phyloP scores from a whole-genome alignment of 2,329 filamentous ascomycete species.

The Botrytis porri region DNA sequence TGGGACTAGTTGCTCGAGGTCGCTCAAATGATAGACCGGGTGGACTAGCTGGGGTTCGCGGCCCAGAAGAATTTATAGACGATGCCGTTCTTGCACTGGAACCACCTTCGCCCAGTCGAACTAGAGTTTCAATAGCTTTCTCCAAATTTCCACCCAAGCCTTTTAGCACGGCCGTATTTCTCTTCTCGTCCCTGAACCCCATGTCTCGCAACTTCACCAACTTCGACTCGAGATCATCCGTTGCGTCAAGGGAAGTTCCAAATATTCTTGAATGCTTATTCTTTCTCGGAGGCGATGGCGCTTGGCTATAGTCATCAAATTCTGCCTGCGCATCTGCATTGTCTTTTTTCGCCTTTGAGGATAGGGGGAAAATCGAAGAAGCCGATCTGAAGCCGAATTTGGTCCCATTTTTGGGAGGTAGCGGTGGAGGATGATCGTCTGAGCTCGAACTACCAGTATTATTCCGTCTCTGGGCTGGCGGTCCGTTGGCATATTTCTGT shows the following conservation, averaged over 20 bases:
- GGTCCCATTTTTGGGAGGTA: constrained; percentile 57
- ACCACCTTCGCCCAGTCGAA: constrained; percentile 72
- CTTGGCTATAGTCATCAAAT: constrained; percentile 24
- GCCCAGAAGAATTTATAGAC: constrained; percentile 49
- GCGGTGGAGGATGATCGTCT: constrained; percentile 54
- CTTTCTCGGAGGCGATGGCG: constrained; percentile 31
- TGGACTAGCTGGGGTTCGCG: constrained; percentile 45
- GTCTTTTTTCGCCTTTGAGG: constrained; percentile 48
- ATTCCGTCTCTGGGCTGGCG: constrained; percentile 47
- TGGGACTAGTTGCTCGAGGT: constrained; percentile 25
- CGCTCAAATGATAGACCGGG: constrained; percentile 35
- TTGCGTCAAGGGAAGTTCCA: constrained; percentile 59
- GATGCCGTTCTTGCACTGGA: constrained; percentile 39
- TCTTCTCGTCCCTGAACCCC: constrained; percentile 82
- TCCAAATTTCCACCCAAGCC: constrained; percentile 83
- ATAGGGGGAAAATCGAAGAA: constrained; percentile 49
- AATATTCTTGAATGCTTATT: constrained; percentile 65
- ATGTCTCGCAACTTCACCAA: constrained; percentile 77
- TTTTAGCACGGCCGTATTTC: constrained; percentile 78
- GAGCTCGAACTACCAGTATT: constrained; percentile 46
- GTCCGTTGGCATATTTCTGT: constrained; percentile 77
- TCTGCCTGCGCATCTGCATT: constrained; percentile 24
- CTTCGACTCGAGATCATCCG: constrained; percentile 70
- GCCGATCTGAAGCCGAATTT: constrained; percentile 64
- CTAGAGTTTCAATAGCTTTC: constrained; percentile 77